Conservation (phyloP, 2,329 filamentous ascomycete species). For the Calonectria montana region DNA sequence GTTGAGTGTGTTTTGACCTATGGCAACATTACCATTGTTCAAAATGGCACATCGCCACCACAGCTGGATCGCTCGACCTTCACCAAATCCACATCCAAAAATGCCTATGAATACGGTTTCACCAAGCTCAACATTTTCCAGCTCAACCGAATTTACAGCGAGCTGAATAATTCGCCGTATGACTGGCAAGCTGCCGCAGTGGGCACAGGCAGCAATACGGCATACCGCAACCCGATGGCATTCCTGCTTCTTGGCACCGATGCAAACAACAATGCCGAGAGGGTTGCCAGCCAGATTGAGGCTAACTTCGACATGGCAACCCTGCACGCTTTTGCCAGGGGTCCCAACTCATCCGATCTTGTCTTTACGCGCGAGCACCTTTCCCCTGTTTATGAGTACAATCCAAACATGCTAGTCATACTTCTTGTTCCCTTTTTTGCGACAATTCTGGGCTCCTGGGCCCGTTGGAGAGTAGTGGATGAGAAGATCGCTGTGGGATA, state of each 20-base stretch:
- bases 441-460: slow-evolving; percentile 22
- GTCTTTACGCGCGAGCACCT: not conserved
- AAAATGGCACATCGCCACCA: slow-evolving; percentile 21
- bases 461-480: slow-evolving; percentile 18
- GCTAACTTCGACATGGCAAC: slow-evolving; percentile 30
- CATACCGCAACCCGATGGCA: slow-evolving; percentile 9
- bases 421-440: slow-evolving; percentile 23
- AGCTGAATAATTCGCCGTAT: slow-evolving; percentile 17
- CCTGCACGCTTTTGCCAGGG: slow-evolving; percentile 24
- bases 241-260: slow-evolving; percentile 16
- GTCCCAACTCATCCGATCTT: slow-evolving; percentile 21
- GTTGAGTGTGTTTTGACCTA: slow-evolving; percentile 22
- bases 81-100: not conserved
- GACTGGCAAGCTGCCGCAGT: not conserved
- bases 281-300: slow-evolving; percentile 25
- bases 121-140: not conserved
- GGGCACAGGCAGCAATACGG: slow-evolving; percentile 10
- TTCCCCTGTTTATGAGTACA: slow-evolving; percentile 19
- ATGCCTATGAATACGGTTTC: not conserved
- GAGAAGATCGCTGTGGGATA: slow-evolving; percentile 16
- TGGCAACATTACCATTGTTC: slow-evolving; percentile 24
- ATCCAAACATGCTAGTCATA: slow-evolving; percentile 18
- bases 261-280: slow-evolving; percentile 17
- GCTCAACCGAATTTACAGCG: slow-evolving; percentile 19
- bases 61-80: slow-evolving; percentile 11